A percentile compares a stretch with the other conserved stretches of the same genome.
Evolutionary conservation across 2,329 filamentous ascomycete species (phyloP).

Genomic region (Ceratocystis cubensis): DNA sequence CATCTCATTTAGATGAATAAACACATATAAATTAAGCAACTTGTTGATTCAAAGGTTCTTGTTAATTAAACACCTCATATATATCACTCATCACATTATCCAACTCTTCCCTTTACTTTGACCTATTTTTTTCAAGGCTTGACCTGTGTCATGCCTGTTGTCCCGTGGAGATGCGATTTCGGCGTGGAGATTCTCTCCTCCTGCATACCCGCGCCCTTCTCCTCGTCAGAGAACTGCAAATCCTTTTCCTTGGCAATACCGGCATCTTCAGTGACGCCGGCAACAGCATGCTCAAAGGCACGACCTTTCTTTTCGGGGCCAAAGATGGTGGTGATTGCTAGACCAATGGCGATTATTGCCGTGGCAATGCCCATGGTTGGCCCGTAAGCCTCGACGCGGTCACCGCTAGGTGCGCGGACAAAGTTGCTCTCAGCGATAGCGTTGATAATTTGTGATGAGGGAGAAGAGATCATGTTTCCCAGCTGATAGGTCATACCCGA

Average conservation of each 20-base stretch:
- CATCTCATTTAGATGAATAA: no score
- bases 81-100: background rate
- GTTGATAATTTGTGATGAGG: conserved; percentile 65
- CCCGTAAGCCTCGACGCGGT: conserved; percentile 55
- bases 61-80: background rate
- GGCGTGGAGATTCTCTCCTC: conserved; percentile 3
- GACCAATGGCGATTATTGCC: conserved; percentile 61
- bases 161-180: background rate
- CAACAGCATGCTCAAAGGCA: conserved; percentile 49
- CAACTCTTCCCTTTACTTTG: background rate
- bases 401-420: conserved; percentile 42
- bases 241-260: conserved; percentile 20
- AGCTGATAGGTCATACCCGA: conserved; percentile 65
- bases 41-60: background rate
- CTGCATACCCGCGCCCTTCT: conserved; percentile 16
- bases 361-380: conserved; percentile 65
- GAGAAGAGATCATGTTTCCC: conserved; percentile 59
- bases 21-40: background rate
- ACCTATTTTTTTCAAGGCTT: background rate
- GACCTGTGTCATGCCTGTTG: background rate
- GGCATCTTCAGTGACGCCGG: conserved; percentile 25
- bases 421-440: conserved; percentile 53
- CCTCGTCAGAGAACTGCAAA: conserved; percentile 20
- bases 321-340: conserved; percentile 52
- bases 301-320: conserved; percentile 64